Percentiles rank a stretch among this genome's conserved stretches.
Conservation (phyloP, 2,329 filamentous ascomycete genomes). For the Aureobasidium leucospermi region DNA sequence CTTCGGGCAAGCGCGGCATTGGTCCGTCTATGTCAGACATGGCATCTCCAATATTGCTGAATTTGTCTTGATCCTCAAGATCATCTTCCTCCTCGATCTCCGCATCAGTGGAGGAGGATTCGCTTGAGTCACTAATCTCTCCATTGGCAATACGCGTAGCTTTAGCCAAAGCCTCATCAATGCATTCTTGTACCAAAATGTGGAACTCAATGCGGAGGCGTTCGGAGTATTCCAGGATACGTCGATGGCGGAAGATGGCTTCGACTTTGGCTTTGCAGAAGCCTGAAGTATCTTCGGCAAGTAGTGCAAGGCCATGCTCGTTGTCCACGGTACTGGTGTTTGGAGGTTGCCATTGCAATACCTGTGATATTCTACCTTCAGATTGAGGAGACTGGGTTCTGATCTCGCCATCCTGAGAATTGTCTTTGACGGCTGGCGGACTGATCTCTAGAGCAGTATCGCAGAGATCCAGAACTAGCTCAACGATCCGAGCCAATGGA, state of each 20-base stretch:
- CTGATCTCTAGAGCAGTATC: constrained; percentile 94
- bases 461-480: constrained; percentile 87
- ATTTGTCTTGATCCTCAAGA: constrained; percentile 42
- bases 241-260: constrained; percentile 81
- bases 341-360: constrained; percentile 93
- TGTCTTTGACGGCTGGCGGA: constrained; percentile 86
- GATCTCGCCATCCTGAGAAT: constrained; percentile 63
- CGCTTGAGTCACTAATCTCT: constrained; percentile 68
- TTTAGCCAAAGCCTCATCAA: constrained; percentile 83
- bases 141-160: constrained; percentile 82
- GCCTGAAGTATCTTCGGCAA: constrained; percentile 86
- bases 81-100: constrained; percentile 29
- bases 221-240: constrained; percentile 92
- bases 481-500: constrained; percentile 86
- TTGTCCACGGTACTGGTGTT: constrained; percentile 86
- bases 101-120: constrained; percentile 19
- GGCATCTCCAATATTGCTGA: neutral
- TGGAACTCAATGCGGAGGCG: constrained; percentile 92
- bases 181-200: constrained; percentile 88
- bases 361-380: constrained; percentile 87
- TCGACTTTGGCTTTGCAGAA: constrained; percentile 85
- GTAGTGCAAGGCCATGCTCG: constrained; percentile 76
- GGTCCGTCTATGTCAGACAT: constrained; percentile 5
- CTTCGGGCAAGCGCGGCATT: neutral
- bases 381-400: constrained; percentile 93